Percentiles rank a stretch among this genome's conserved stretches.
These are phyloP conservation scores for Aspergillus calidoustus DNA, from an alignment of 2,329 filamentous ascomycete species.

Conservation along the genomic window DNA sequence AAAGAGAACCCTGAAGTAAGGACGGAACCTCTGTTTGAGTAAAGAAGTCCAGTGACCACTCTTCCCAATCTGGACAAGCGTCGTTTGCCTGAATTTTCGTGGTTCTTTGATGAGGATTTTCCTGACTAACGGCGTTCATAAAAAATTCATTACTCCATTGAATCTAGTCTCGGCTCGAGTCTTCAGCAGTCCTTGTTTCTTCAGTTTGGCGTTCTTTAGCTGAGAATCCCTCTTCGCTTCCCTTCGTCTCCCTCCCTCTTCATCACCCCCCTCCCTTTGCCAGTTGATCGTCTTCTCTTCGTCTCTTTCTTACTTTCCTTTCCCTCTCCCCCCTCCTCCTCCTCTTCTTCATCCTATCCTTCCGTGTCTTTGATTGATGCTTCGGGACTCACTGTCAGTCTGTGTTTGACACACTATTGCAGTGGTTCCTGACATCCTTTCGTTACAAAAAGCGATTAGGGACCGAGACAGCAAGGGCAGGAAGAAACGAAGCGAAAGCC, in stretches of 20 bases:
- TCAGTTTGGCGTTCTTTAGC: slow-evolving; percentile 13
- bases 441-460: slow-evolving; percentile 29
- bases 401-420: slow-evolving; percentile 54
- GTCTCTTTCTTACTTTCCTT: slow-evolving; percentile 20
- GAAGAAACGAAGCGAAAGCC: slow-evolving; percentile 19
- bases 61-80: slow-evolving; percentile 28
- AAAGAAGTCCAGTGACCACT: slow-evolving; percentile 23
- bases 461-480: slow-evolving; percentile 10
- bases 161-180: slow-evolving; percentile 18
- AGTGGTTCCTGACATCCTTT: slow-evolving; percentile 43
- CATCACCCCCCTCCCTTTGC: slow-evolving; percentile 14
- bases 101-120: slow-evolving; percentile 19
- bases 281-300: slow-evolving; percentile 11
- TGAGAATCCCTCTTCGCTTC: slow-evolving; percentile 12
- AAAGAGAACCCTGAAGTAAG: neutral
- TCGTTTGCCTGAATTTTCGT: slow-evolving; percentile 14
- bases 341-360: slow-evolving; percentile 22
- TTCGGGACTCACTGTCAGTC: slow-evolving; percentile 35
- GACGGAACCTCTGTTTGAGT: neutral
- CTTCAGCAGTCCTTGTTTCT: slow-evolving; percentile 11
- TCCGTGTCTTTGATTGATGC: slow-evolving; percentile 32
- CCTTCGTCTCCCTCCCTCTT: slow-evolving; percentile 25
- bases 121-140: slow-evolving; percentile 3
- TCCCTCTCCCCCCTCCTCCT: slow-evolving; percentile 20
- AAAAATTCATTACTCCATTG: slow-evolving; percentile 5